Evolutionary conservation across 1,139 yeast genomes (phyloP).

Genomic region (Scheffersomyces stambukii): DNA sequence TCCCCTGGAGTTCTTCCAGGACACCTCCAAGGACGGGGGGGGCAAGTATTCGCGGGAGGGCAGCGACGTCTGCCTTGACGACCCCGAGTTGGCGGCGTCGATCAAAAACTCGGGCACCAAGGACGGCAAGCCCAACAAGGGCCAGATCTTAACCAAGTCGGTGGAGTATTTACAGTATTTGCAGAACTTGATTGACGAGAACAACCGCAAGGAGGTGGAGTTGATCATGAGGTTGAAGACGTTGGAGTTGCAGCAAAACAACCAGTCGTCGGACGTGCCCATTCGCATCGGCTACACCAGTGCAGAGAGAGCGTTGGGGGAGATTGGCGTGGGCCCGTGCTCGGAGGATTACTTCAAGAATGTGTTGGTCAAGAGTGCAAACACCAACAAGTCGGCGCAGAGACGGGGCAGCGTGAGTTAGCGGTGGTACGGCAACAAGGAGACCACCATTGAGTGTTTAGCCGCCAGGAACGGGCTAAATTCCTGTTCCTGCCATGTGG

Average conservation of each 20-base stretch:
- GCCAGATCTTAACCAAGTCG: slow-evolving; percentile 78
- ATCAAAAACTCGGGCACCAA: slow-evolving; percentile 62
- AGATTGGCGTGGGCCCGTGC: slow-evolving; percentile 78
- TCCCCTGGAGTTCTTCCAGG: slow-evolving; percentile 54
- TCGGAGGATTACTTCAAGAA: slow-evolving; percentile 46
- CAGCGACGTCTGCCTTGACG: slow-evolving; percentile 14
- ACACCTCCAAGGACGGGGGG: slow-evolving; percentile 2
- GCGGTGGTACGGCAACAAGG: background rate
- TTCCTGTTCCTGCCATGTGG: too few species aligned
- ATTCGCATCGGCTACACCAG: slow-evolving; percentile 57
- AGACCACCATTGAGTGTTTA: too few species aligned
- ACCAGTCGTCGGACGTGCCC: slow-evolving; percentile 24
- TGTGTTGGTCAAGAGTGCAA: slow-evolving; percentile 32
- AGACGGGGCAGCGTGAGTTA: slow-evolving; percentile 17
- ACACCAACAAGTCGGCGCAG: slow-evolving; percentile 18
- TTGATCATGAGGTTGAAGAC: slow-evolving; percentile 57
- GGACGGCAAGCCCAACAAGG: slow-evolving; percentile 91
- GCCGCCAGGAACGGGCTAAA: too few species aligned
- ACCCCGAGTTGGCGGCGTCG: slow-evolving; percentile 27
- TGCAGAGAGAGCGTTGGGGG: slow-evolving; percentile 74
- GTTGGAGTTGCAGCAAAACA: slow-evolving; percentile 36
- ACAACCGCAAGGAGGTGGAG: slow-evolving; percentile 76
- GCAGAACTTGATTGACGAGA: slow-evolving; percentile 73
- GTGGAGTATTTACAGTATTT: slow-evolving; percentile 77
- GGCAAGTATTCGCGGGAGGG: slow-evolving; percentile 5